Evolutionary conservation across 2,329 filamentous ascomycete species (phyloP).

Genomic region (Microcyclospora tardicrescens): DNA sequence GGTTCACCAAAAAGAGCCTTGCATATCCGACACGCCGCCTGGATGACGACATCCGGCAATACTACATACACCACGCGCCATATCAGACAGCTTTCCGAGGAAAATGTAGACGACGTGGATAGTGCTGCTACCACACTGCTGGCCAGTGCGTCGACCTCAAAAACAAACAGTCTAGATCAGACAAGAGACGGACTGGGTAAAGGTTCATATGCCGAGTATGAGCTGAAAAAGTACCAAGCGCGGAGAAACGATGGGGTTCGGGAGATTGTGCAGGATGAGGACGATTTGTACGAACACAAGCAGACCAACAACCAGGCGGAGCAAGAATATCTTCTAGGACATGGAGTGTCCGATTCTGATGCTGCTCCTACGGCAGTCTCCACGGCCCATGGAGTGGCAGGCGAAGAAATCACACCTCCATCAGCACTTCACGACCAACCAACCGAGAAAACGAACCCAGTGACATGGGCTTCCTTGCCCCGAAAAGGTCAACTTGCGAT

Average conservation of each 20-base stretch:
- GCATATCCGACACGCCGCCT: too few species aligned
- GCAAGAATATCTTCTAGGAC: slow-evolving; percentile 8
- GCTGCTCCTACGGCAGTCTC: too few species aligned
- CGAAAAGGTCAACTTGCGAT: slow-evolving; percentile 65
- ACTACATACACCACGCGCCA: neutral
- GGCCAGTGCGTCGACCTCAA: slow-evolving; percentile 6
- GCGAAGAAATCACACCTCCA: neutral
- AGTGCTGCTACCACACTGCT: slow-evolving; percentile 16
- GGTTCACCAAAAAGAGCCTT: too few species aligned
- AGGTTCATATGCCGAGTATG: slow-evolving; percentile 9
- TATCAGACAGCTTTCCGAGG: neutral
- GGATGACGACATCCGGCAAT: neutral
- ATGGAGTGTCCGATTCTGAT: slow-evolving; percentile 5
- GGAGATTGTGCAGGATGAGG: slow-evolving; percentile 5
- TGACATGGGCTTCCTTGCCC: slow-evolving; percentile 62
- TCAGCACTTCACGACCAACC: neutral
- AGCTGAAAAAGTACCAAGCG: slow-evolving; percentile 5
- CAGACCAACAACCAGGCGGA: slow-evolving; percentile 3
- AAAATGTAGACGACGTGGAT: slow-evolving; percentile 11
- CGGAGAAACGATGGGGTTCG: too few species aligned
- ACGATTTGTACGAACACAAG: slow-evolving; percentile 2
- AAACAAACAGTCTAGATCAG: slow-evolving; percentile 9
- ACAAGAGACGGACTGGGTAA: neutral
- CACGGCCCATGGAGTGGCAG: neutral
- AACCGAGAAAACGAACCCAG: slow-evolving; percentile 31